Percentiles rank a stretch among this genome's conserved stretches.
Conservation (phyloP, 176 grass and related monocot genomes). For the Cenchrus fungigraminus region DNA sequence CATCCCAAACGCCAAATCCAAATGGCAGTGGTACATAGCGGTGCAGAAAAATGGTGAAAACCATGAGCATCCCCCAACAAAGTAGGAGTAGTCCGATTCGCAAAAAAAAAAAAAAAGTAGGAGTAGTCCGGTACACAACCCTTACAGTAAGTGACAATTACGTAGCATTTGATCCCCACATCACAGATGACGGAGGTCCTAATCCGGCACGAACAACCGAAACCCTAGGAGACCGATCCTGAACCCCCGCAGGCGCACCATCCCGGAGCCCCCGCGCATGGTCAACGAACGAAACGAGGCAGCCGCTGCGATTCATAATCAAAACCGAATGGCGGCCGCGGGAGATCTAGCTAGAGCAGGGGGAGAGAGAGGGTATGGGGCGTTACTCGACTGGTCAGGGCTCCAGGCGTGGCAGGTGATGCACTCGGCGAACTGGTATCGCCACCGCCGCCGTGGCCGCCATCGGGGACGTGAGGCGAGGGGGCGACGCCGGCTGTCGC, state of each 20-base stretch:
- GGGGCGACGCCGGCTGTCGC: slow-evolving; percentile 15
- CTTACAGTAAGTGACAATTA: not conserved
- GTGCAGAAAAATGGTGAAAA: too few relatives aligned
- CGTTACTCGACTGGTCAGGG: slow-evolving; percentile 81
- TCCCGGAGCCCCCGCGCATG: not conserved
- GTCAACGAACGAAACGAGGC: too few relatives aligned
- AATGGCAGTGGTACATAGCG: too few relatives aligned
- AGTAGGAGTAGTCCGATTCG: too few relatives aligned
- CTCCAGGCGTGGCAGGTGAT: slow-evolving; percentile 99
- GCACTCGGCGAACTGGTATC: slow-evolving; percentile 97
- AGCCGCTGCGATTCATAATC: not conserved
- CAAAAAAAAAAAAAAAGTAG: too few relatives aligned
- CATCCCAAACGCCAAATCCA: too few relatives aligned
- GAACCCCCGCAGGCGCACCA: not conserved
- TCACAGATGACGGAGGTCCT: not conserved
- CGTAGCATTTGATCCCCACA: not conserved
- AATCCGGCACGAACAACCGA: not conserved
- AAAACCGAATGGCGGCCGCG: not conserved
- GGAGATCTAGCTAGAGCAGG: slow-evolving; percentile 38
- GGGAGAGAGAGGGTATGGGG: not conserved
- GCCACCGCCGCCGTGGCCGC: slow-evolving; percentile 64
- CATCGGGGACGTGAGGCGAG: not conserved
- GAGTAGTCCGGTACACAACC: not conserved
- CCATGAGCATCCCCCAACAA: too few relatives aligned
- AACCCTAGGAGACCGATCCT: slow-evolving; percentile 34